Evolutionary conservation across 108 stramenopile species (phyloP).

Genomic region (Nannochloropsis granulata): DNA sequence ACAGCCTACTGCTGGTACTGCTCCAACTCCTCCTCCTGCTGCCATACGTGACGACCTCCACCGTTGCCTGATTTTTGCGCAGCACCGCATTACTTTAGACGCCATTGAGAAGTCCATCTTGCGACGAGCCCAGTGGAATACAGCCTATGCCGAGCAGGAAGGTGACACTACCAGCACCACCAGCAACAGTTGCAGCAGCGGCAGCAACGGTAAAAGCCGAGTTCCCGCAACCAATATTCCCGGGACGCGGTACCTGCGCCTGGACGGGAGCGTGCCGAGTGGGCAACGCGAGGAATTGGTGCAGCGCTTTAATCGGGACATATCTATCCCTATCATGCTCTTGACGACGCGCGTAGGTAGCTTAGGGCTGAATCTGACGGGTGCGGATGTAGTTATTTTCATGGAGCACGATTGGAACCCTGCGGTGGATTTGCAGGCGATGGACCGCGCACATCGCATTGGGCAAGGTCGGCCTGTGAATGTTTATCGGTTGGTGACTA

Average conservation of each 20-base stretch:
- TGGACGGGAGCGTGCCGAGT: conserved; percentile 27
- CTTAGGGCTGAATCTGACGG: conserved; percentile 40
- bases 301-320: conserved; percentile 12
- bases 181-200: not conserved
- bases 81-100: conserved; percentile 41
- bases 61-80: conserved; percentile 33
- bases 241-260: conserved; percentile 9
- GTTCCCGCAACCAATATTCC: not conserved
- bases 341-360: conserved; percentile 37
- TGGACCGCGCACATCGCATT: conserved; percentile 62
- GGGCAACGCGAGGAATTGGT: conserved; percentile 3
- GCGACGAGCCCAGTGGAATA: conserved; percentile 11
- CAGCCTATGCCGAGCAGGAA: not conserved
- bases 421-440: conserved; percentile 40
- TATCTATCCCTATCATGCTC: conserved; percentile 25
- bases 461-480: conserved; percentile 66
- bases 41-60: not conserved
- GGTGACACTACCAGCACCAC: not conserved
- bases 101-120: conserved; percentile 60
- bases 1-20: too few species aligned
- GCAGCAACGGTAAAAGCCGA: not conserved
- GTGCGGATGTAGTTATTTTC: conserved; percentile 41
- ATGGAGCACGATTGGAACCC: conserved; percentile 46
- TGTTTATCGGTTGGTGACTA: conserved; percentile 74
- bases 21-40: not conserved